A percentile compares a stretch with the other conserved stretches of the same genome.
Evolutionary conservation across 1,139 yeast genomes (phyloP).

Genomic region (Kodamaea arcana): DNA sequence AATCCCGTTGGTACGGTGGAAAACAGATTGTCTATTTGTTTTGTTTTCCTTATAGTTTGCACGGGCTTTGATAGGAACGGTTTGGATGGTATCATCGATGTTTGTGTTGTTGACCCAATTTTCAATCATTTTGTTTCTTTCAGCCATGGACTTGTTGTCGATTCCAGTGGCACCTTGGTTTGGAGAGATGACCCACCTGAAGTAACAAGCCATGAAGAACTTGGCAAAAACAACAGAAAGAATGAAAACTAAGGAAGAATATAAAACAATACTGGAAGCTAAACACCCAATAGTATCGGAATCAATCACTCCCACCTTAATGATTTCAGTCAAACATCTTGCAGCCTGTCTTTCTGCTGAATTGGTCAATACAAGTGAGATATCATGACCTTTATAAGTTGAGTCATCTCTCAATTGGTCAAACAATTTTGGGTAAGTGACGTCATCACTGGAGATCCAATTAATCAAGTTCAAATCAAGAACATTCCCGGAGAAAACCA

Average conservation of each 20-base stretch:
- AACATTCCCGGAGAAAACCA: conserved; percentile 85
- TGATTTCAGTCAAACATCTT: conserved; percentile 79
- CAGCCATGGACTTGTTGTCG: conserved; percentile 44
- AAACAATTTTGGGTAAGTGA: conserved; percentile 70
- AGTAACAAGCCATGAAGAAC: conserved; percentile 83
- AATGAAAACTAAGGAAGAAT: conserved; percentile 77
- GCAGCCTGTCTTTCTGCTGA: conserved; percentile 68
- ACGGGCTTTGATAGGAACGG: conserved; percentile 50
- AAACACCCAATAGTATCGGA: conserved; percentile 93
- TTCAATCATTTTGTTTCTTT: conserved; percentile 61
- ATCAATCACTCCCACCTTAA: conserved; percentile 86
- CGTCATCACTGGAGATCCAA: conserved; percentile 68
- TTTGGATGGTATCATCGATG: conserved; percentile 47
- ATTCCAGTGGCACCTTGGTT: conserved; percentile 74
- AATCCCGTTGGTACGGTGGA: conserved; percentile 31
- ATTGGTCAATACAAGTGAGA: conserved; percentile 71
- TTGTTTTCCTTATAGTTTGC: conserved; percentile 43
- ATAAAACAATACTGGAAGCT: conserved; percentile 80
- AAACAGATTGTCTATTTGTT: conserved; percentile 45
- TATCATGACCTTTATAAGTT: conserved; percentile 68
- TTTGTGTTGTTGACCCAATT: conserved; percentile 66
- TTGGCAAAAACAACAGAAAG: conserved; percentile 72
- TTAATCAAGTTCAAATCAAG: conserved; percentile 71
- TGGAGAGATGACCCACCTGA: conserved; percentile 75
- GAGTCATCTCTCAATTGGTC: conserved; percentile 55